Evolutionary conservation across 371 early-diverging fungal genomes (phyloP).

Genomic region (Lichtheimia ornata): DNA sequence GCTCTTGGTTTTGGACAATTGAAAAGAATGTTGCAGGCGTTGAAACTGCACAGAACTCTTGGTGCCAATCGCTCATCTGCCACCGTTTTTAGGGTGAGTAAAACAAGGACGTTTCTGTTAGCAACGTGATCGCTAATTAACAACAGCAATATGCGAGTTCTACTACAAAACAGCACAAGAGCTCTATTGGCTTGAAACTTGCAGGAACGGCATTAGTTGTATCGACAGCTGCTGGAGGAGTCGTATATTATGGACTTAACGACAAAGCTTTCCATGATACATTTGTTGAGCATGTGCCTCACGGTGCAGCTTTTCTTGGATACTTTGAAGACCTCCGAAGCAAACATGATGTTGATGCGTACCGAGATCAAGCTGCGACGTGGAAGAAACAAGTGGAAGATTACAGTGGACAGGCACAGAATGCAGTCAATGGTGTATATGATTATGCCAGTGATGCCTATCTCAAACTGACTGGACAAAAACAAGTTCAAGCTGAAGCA

Average conservation of each 20-base stretch:
- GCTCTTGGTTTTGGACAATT: no score
- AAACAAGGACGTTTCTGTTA: no score
- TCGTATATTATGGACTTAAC: constrained; percentile 26
- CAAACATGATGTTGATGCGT: constrained; percentile 21
- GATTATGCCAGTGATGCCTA: constrained; percentile 26
- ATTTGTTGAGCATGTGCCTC: constrained; percentile 28
- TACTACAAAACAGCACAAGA: background rate
- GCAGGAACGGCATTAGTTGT: constrained; percentile 17
- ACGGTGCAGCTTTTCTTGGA: constrained; percentile 21
- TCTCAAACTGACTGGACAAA: constrained; percentile 25
- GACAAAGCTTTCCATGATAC: constrained; percentile 28
- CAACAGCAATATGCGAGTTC: constrained; percentile 9
- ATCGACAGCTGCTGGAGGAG: constrained; percentile 26
- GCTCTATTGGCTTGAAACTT: constrained; percentile 14
- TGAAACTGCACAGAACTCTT: no score
- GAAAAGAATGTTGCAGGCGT: no score
- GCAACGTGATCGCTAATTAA: no score
- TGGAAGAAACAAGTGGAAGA: constrained; percentile 23
- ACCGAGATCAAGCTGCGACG: constrained; percentile 13
- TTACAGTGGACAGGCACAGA: constrained; percentile 24
- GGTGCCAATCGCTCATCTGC: no score
- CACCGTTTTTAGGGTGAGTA: no score
- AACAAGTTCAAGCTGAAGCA: constrained; percentile 7
- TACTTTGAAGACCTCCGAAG: constrained; percentile 26
- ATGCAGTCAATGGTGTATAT: constrained; percentile 21